Base-by-base conservation (phyloP, 176 grass and related monocot species). In the Raddia guianensis region DNA sequence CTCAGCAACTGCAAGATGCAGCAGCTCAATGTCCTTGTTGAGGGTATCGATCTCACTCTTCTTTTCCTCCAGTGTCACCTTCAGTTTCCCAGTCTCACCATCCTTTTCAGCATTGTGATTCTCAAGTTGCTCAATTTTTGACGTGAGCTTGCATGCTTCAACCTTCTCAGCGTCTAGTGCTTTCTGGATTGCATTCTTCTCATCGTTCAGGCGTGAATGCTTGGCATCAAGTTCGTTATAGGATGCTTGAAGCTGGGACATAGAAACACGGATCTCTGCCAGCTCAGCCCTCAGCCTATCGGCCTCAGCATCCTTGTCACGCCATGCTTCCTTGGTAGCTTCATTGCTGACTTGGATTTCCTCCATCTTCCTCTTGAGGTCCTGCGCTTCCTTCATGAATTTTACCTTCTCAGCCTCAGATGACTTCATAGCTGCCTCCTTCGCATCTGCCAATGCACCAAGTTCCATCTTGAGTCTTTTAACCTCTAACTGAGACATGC, bases 121-220 rank as follows among this genome's bases (percentile, higher is more conserved):
- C 72, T 85, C 48, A 40, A 91, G 66, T 40, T 52, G 78, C 67
- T 85, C 67, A 34, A 82, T 55, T 60, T 82, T 80, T 35, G n/a
- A n/a, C n/a, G n/a, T n/a, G n/a, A n/a, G n/a, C n/a, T n/a, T n/a
- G n/a, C n/a, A n/a, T n/a, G n/a, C 51, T 85, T 68, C 66, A 16
- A 9, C 63, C 52, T 82, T 85, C 61, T 78, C 72, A 14, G 64
- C 6, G 15, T 74, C 14, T 0, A 91, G 61, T 8, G 62, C 67
- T 8, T 49, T 66, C 12, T 63, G n/a, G 48, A 83, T 13, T 48
- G 66, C 77, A 40, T 81, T 63, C 42, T 66, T 84, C 43, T 91
- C 89, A 62, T 33, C 77, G 68, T 73, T 60, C 34, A 90, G 73
- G 45, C 51, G 37, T 0, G 46, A 56, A 16, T 49, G 58, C 50